phyloP scores from a whole-genome alignment of 2,329 filamentous ascomycete genomes.

The Colletotrichum sp. region DNA sequence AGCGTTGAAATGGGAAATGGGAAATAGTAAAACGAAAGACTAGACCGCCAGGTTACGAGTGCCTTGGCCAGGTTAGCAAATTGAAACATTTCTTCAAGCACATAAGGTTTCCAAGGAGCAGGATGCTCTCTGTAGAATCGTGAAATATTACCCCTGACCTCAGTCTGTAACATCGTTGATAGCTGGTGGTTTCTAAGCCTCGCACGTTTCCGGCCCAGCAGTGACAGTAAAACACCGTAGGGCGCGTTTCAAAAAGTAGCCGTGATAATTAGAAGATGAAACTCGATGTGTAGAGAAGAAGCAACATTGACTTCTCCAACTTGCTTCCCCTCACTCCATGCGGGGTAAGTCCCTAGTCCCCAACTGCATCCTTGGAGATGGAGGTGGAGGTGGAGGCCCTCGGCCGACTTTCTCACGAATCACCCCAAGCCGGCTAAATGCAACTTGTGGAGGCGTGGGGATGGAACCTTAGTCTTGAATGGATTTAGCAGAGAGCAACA shows the following conservation, averaged over 20 bases:
- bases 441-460: slow-evolving; percentile 15
- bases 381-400: slow-evolving; percentile 10
- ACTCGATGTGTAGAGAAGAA: not conserved
- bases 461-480: not conserved
- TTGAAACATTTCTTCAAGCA: not conserved
- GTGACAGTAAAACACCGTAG: not conserved
- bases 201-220: not conserved
- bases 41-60: not conserved
- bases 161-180: not conserved
- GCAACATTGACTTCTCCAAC: not conserved
- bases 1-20: not conserved
- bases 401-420: slow-evolving; percentile 9
- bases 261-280: not conserved
- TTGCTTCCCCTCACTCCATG: not conserved
- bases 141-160: not conserved
- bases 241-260: not conserved
- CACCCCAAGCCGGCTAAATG: slow-evolving; percentile 15
- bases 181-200: not conserved
- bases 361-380: not conserved
- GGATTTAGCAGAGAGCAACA: not conserved
- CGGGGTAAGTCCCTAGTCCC: slow-evolving; percentile 2
- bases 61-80: not conserved
- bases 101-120: not conserved
- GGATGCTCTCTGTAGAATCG: not conserved
- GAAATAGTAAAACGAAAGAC: not conserved